A percentile compares a stretch with the other conserved stretches of the same genome.
Conservation (phyloP, 108 stramenopile genomes). For the Epipyxis sp. region DNA sequence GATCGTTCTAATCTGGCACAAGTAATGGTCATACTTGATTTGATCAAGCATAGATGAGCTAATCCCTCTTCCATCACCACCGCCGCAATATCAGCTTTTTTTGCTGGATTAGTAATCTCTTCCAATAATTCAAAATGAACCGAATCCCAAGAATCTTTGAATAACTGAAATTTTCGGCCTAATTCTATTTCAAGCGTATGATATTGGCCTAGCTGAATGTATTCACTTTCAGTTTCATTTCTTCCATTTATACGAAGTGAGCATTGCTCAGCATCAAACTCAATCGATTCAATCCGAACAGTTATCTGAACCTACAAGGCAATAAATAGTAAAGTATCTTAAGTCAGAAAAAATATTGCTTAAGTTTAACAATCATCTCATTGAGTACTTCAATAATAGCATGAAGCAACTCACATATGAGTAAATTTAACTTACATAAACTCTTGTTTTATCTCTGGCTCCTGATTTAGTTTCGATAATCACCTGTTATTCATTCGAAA, state of each 20-base stretch:
- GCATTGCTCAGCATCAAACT: slow-evolving; percentile 80
- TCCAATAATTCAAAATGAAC: slow-evolving; percentile 81
- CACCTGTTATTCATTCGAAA: slow-evolving; percentile 41
- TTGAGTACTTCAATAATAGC: no score
- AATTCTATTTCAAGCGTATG: slow-evolving; percentile 89
- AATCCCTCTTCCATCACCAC: slow-evolving; percentile 82
- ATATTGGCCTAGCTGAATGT: slow-evolving; percentile 85
- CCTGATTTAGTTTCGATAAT: slow-evolving; percentile 82
- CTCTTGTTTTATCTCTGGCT: neutral
- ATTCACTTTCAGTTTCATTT: slow-evolving; percentile 67
- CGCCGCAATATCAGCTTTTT: slow-evolving; percentile 86
- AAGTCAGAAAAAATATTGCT: neutral
- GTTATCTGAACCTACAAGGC: slow-evolving; percentile 52
- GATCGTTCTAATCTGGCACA: neutral
- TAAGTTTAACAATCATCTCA: no score
- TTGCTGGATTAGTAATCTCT: slow-evolving; percentile 76
- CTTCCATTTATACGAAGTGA: slow-evolving; percentile 76
- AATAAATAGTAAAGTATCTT: neutral
- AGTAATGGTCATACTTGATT: slow-evolving; percentile 73
- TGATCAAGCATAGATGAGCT: slow-evolving; percentile 88
- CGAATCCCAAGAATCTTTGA: slow-evolving; percentile 90
- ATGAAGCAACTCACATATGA: no score
- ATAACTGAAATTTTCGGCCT: slow-evolving; percentile 76
- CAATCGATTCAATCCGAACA: slow-evolving; percentile 79
- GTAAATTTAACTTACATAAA: slow-evolving; percentile 11